Base-by-base conservation (phyloP, 208 protist genomes). In the Trypanosomatidae sp. region DNA sequence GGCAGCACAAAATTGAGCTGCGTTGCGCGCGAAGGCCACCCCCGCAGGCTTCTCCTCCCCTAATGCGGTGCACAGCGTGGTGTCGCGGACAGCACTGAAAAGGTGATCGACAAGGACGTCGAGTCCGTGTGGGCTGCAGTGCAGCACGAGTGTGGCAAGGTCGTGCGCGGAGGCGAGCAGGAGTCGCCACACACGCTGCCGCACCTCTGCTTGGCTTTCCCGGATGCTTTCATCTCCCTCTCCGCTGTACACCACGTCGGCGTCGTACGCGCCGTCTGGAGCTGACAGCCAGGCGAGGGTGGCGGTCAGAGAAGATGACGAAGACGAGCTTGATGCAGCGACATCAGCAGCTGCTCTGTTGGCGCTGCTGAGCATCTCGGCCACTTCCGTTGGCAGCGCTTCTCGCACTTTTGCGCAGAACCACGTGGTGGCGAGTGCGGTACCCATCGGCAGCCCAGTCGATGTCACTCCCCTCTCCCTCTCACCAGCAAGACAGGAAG, bases 161-260 rank as follows among this genome's bases (percentile, higher is more conserved):
- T 92, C 84, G 39, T 55, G 66, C 68, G 80, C 65, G 33, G 44
- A 15, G 5, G 73, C 66, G 22, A 84, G 66, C 12, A 89, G 44
- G 22, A 64, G 39, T 36, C 75, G 83, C 87, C 87, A 92, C 10
- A 85, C 77, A 47, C 75, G 69, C 46, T 71, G 64, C 12, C 76
- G 84, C 28, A 30, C 53, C 73, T 3, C 44, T 36, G 25, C 1
- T 30, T 12, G 64, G 22, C 28, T 25, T n/a, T 15, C 30, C 28
- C 6, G n/a, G 46, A 12, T 56, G 46, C 44, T 22, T 46, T 53
- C 22, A 28, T 68, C n/a, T 12, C 25, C 8, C 19, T 22, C n/a
- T 13, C 49, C 22, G n/a, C n/a, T n/a, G n/a, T n/a, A n/a, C n/a
- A n/a, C n/a, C n/a, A n/a, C n/a, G n/a, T n/a, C n/a, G n/a, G 1